Conservation (phyloP, 768 basidiomycete genomes). For the Pisolithus tinctorius region DNA sequence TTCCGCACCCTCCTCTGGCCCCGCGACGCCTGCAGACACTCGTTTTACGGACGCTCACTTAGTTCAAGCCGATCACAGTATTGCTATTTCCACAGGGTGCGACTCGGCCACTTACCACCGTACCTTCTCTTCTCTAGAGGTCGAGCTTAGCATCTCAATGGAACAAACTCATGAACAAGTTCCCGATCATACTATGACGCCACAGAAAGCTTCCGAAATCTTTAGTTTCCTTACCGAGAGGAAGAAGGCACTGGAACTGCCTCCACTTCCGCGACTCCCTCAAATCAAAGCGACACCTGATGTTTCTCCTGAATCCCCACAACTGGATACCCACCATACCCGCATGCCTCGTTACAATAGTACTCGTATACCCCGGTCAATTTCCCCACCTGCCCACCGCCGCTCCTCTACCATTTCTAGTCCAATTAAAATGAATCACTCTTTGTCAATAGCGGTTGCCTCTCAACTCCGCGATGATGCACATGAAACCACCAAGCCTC, state of each 20-base stretch:
- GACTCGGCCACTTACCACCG: slow-evolving; percentile 32
- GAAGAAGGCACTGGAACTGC: slow-evolving; percentile 32
- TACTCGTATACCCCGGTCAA: slow-evolving; percentile 9
- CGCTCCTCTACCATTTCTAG: slow-evolving; percentile 11
- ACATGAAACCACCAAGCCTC: slow-evolving; percentile 1
- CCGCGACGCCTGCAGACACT: slow-evolving; percentile 43
- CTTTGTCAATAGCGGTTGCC: slow-evolving; percentile 2
- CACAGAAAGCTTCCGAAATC: slow-evolving; percentile 67
- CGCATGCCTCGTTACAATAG: slow-evolving; percentile 10
- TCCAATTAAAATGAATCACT: slow-evolving; percentile 4
- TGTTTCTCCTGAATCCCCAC: slow-evolving; percentile 18
- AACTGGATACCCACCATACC: slow-evolving; percentile 19
- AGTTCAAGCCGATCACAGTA: slow-evolving; percentile 24
- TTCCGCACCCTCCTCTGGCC: slow-evolving; percentile 43
- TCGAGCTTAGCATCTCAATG: slow-evolving; percentile 53
- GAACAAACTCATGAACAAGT: slow-evolving; percentile 28
- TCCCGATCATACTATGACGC: slow-evolving; percentile 40
- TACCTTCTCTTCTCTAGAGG: slow-evolving; percentile 67
- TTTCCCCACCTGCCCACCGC: slow-evolving; percentile 8
- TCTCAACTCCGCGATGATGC: neutral
- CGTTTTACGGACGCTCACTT: slow-evolving; percentile 37
- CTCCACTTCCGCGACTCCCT: slow-evolving; percentile 25
- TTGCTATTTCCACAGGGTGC: slow-evolving; percentile 40
- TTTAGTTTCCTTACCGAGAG: slow-evolving; percentile 63
- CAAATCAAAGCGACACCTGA: slow-evolving; percentile 22